A percentile compares a stretch with the other conserved stretches of the same genome.
Conservation (phyloP, 768 basidiomycete species). For the Daedalea quercina region DNA sequence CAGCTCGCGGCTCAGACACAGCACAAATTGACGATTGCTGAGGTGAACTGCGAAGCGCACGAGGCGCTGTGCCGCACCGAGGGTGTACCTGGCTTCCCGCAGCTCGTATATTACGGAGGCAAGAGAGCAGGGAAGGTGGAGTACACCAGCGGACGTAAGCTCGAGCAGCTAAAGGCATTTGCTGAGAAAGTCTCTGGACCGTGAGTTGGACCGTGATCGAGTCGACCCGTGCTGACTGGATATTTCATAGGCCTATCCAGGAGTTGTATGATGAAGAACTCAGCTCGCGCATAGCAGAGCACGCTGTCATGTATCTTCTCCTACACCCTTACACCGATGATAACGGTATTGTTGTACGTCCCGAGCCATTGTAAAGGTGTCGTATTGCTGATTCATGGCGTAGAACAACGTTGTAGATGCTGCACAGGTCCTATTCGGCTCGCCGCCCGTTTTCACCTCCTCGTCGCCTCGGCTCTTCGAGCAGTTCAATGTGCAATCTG, state of each 20-base stretch:
- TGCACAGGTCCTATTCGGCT: slow-evolving; percentile 41
- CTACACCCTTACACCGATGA: slow-evolving; percentile 37
- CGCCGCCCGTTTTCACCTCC: slow-evolving; percentile 41
- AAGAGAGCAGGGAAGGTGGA: slow-evolving; percentile 55
- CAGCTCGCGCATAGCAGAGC: slow-evolving; percentile 32
- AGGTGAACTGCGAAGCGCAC: slow-evolving; percentile 86
- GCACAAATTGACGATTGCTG: slow-evolving; percentile 66
- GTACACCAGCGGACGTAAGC: slow-evolving; percentile 65
- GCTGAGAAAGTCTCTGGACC: slow-evolving; percentile 66
- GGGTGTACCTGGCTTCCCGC: slow-evolving; percentile 77
- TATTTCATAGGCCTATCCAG: slow-evolving; percentile 28
- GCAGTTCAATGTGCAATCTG: slow-evolving; percentile 22
- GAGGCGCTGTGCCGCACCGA: slow-evolving; percentile 57
- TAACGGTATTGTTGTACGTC: slow-evolving; percentile 26
- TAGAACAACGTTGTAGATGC: slow-evolving; percentile 53
- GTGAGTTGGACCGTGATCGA: slow-evolving; percentile 35
- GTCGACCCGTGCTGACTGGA: slow-evolving; percentile 1
- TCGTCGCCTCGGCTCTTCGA: slow-evolving; percentile 26
- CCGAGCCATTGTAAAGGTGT: not conserved
- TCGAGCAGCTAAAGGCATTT: slow-evolving; percentile 68
- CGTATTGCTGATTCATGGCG: too few species aligned
- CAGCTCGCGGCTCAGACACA: slow-evolving; percentile 68
- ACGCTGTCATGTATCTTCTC: slow-evolving; percentile 55
- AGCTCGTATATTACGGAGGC: slow-evolving; percentile 58
- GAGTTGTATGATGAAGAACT: slow-evolving; percentile 38